Conservation (phyloP, 768 basidiomycete genomes). For the Termitomyces eurrhizus region DNA sequence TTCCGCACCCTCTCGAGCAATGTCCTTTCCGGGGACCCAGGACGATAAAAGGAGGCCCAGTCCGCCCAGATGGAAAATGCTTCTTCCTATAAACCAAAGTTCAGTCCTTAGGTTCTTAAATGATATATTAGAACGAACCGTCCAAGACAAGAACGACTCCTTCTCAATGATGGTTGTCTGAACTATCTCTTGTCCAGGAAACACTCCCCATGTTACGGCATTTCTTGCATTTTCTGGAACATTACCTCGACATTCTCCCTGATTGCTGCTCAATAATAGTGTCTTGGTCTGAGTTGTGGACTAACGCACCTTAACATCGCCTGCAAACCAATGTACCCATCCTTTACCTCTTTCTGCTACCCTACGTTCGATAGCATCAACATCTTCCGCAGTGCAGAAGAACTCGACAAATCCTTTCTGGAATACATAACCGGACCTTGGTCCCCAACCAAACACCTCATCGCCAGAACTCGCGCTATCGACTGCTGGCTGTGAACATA, state of each 20-base stretch:
- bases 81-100: conserved; percentile 63
- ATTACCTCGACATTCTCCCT: conserved; percentile 83
- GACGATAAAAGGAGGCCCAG: conserved; percentile 87
- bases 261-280: background rate
- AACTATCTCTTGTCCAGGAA: conserved; percentile 92
- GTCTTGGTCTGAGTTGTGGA: background rate
- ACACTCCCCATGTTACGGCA: conserved; percentile 98
- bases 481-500: conserved; percentile 93
- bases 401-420: conserved; percentile 99
- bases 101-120: background rate
- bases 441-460: conserved; percentile 89
- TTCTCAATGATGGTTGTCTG: conserved; percentile 97
- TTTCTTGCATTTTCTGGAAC: conserved; percentile 77
- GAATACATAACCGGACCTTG: conserved; percentile 88
- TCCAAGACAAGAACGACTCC: conserved; percentile 95
- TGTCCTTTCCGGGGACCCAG: conserved; percentile 63
- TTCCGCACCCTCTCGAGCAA: conserved; percentile 71
- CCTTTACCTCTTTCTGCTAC: conserved; percentile 52
- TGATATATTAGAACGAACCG: conserved; percentile 45
- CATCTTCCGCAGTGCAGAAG: conserved; percentile 65
- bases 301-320: conserved; percentile 61
- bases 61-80: conserved; percentile 95
- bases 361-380: conserved; percentile 56
- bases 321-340: conserved; percentile 85
- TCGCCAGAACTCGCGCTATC: conserved; percentile 76